Percentiles rank a stretch among this genome's conserved stretches.
phyloP scores from a whole-genome alignment of 139 green algal species.

The Deuterostichococcus epilithicus region DNA sequence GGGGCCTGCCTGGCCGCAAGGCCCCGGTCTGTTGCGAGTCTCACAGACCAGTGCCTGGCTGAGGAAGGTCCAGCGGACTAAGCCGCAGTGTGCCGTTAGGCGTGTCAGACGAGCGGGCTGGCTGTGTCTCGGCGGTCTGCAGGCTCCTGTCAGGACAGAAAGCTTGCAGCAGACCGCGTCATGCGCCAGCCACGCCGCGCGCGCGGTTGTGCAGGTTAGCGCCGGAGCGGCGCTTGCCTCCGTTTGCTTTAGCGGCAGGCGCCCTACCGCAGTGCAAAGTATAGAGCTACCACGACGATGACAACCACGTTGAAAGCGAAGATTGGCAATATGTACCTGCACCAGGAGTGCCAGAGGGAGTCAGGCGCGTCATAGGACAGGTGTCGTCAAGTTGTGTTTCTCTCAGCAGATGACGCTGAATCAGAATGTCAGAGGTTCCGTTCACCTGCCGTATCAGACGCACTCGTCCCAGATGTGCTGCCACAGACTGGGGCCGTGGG shows the following conservation, averaged over 20 bases:
- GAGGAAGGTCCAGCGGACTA: too few species aligned
- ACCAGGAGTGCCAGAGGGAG: neutral
- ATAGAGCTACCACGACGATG: neutral
- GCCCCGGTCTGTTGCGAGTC: too few species aligned
- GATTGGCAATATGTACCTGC: neutral
- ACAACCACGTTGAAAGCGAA: neutral
- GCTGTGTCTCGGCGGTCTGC: neutral
- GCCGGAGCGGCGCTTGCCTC: too few species aligned
- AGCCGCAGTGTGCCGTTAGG: too few species aligned
- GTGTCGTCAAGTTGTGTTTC: too few species aligned
- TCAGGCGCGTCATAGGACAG: too few species aligned
- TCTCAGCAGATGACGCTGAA: too few species aligned
- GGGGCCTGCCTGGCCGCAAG: too few species aligned
- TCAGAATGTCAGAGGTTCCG: too few species aligned
- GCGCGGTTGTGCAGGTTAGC: neutral
- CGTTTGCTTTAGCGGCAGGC: too few species aligned
- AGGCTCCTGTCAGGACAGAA: neutral
- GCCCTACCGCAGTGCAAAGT: neutral
- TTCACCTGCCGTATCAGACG: neutral
- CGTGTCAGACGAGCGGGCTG: too few species aligned
- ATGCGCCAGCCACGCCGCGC: neutral
- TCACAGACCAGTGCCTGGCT: too few species aligned
- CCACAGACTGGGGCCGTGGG: neutral
- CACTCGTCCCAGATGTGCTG: neutral
- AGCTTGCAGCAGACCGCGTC: neutral